These are phyloP conservation scores for Corynespora cassiicola DNA, from an alignment of 2,329 filamentous ascomycete genomes.

Conservation along the genomic window DNA sequence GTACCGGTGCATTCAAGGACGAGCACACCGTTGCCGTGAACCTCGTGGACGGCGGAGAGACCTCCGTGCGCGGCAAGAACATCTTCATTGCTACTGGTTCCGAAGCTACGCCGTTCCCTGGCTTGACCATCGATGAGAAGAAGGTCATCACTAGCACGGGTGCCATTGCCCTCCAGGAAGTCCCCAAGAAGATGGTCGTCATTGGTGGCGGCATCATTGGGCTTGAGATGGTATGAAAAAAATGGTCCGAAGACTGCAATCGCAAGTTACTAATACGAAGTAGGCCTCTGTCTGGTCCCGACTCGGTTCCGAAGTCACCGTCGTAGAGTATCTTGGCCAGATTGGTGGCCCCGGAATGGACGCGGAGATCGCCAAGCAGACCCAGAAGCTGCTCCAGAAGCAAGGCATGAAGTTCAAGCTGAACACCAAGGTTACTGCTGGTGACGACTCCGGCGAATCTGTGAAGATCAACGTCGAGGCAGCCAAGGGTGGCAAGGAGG, in stretches of 20 bases:
- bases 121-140: slow-evolving; percentile 96
- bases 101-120: slow-evolving; percentile 95
- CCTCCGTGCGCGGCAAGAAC: slow-evolving; percentile 88
- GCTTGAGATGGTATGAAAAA: slow-evolving; percentile 80
- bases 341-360: slow-evolving; percentile 99
- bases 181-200: slow-evolving; percentile 95
- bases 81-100: slow-evolving; percentile 97
- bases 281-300: slow-evolving; percentile 92
- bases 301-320: slow-evolving; percentile 91
- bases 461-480: slow-evolving; percentile 87
- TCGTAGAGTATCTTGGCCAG: slow-evolving; percentile 94
- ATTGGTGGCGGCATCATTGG: slow-evolving; percentile 99
- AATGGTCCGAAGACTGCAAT: slow-evolving; percentile 12
- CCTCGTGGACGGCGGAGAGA: slow-evolving; percentile 90
- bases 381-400: slow-evolving; percentile 92
- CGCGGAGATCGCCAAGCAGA: slow-evolving; percentile 84
- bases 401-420: slow-evolving; percentile 99
- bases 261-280: slow-evolving; percentile 22
- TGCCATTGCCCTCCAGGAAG: slow-evolving; percentile 84
- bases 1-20: slow-evolving; percentile 83
- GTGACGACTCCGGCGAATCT: slow-evolving; percentile 78
- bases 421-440: slow-evolving; percentile 90
- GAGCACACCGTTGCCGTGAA: slow-evolving; percentile 92
- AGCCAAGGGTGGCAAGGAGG: slow-evolving; percentile 94
- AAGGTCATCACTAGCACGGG: slow-evolving; percentile 96